phyloP scores from a whole-genome alignment of 768 basidiomycete genomes.

The Calocera cornea region DNA sequence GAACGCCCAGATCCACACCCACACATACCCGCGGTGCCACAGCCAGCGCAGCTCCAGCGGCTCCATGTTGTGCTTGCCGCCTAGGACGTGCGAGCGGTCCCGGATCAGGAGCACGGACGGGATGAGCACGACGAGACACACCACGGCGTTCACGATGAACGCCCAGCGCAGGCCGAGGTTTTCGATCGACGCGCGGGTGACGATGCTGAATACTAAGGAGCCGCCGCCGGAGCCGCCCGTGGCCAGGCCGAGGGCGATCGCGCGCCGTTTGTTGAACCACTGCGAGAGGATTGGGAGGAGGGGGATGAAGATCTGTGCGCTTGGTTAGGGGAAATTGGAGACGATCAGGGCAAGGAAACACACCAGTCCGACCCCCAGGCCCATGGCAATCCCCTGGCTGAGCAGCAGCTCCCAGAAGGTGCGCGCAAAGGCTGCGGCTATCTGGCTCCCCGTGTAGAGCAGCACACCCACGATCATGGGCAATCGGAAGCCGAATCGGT shows the following conservation, averaged over 20 bases:
- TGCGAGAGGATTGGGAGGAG: slow-evolving; percentile 7
- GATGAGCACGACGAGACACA: slow-evolving; percentile 17
- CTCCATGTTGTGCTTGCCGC: slow-evolving; percentile 18
- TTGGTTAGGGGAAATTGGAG: not conserved
- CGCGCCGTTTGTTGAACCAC: slow-evolving; percentile 8
- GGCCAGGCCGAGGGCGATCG: slow-evolving; percentile 7
- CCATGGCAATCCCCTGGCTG: slow-evolving; percentile 17
- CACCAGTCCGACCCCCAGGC: slow-evolving; percentile 18
- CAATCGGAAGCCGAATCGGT: slow-evolving; percentile 12
- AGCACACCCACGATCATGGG: slow-evolving; percentile 13
- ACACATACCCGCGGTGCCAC: slow-evolving; percentile 20
- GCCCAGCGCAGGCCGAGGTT: slow-evolving; percentile 16
- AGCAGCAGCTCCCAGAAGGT: slow-evolving; percentile 18
- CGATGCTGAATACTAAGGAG: slow-evolving; percentile 13
- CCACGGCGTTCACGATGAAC: slow-evolving; percentile 22
- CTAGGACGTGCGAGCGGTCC: slow-evolving; percentile 16
- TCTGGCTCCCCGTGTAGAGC: slow-evolving; percentile 10
- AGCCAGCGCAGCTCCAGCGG: slow-evolving; percentile 18
- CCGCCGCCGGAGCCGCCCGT: slow-evolving; percentile 19
- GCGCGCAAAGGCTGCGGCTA: slow-evolving; percentile 15
- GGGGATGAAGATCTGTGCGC: slow-evolving; percentile 4
- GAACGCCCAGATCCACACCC: slow-evolving; percentile 20
- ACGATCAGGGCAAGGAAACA: not conserved
- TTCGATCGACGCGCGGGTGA: slow-evolving; percentile 13
- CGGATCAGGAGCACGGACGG: slow-evolving; percentile 20